Conservation (phyloP, 2,329 filamentous ascomycete species). For the Coniochaeta sp. region DNA sequence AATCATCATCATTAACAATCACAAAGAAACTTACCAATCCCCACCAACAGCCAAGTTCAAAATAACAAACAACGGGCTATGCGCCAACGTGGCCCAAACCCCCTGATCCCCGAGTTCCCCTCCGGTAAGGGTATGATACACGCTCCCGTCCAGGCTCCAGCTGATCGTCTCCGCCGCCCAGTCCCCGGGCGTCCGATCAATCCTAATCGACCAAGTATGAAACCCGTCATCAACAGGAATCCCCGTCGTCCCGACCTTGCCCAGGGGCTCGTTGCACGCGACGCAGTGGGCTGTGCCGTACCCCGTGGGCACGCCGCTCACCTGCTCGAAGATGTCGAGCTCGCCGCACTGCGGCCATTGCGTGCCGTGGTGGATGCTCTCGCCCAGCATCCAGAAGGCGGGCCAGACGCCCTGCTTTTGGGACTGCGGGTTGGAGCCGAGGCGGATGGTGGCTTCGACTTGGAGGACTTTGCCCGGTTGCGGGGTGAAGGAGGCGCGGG, state of each 20-base stretch:
- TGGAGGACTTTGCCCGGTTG: constrained; percentile 35
- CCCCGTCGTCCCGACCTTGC: constrained; percentile 21
- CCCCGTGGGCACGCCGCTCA: constrained; percentile 40
- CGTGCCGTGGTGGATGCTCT: constrained; percentile 38
- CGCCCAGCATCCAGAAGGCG: constrained; percentile 51
- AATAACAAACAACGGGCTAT: constrained; percentile 43
- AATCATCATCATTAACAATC: neutral
- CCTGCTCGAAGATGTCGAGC: constrained; percentile 50
- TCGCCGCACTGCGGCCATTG: constrained; percentile 48
- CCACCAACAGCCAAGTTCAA: constrained; percentile 51
- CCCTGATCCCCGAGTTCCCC: constrained; percentile 33
- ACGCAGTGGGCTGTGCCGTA: constrained; percentile 49
- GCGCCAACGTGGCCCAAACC: constrained; percentile 43
- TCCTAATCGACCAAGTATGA: constrained; percentile 42
- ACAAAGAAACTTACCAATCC: constrained; percentile 33
- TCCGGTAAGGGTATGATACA: constrained; percentile 37
- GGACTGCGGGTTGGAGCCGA: constrained; percentile 30
- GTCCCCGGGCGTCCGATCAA: constrained; percentile 38
- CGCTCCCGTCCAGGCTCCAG: constrained; percentile 40
- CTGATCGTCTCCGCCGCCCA: constrained; percentile 42
- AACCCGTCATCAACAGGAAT: constrained; percentile 29
- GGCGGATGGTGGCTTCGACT: constrained; percentile 37
- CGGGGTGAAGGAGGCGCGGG: constrained; percentile 39
- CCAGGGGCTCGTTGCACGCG: constrained; percentile 45
- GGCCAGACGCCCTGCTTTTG: constrained; percentile 51